phyloP scores from a whole-genome alignment of 2,329 filamentous ascomycete genomes.

The Fusarium globosum region DNA sequence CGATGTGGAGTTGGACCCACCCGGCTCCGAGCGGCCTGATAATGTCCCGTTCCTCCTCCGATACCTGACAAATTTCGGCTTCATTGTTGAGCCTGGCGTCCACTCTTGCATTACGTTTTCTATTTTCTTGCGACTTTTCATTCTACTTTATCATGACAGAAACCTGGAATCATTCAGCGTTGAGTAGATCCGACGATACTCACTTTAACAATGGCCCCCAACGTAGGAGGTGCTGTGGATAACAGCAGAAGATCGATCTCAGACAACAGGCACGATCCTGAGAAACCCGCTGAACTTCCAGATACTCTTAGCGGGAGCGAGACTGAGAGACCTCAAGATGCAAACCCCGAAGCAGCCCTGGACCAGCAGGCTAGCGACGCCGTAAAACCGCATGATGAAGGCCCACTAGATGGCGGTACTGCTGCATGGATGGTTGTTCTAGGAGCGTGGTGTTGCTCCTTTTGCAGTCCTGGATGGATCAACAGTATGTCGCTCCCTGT shows the following conservation, averaged over 20 bases:
- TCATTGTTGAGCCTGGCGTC: neutral
- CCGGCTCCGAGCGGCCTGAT: neutral
- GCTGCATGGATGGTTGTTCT: neutral
- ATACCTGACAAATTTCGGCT: neutral
- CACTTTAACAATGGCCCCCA: neutral
- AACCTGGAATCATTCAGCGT: neutral
- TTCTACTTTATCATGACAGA: neutral
- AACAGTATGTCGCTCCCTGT: neutral
- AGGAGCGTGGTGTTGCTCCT: neutral
- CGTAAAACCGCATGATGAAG: neutral
- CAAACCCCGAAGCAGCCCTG: neutral
- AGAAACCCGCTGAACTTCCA: neutral
- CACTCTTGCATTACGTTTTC: neutral
- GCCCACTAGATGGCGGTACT: neutral
- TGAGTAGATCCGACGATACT: neutral
- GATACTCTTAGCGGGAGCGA: neutral
- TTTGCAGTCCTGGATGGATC: conserved; percentile 1
- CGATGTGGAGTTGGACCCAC: too few relatives aligned
- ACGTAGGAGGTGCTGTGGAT: neutral
- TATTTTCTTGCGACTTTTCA: neutral
- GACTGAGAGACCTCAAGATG: neutral
- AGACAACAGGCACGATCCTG: neutral
- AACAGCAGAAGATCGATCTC: neutral
- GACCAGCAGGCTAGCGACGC: neutral
- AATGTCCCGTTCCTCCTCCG: neutral